phyloP scores from a whole-genome alignment of 371 early-diverging fungal species.

The Dentiscutata heterogama region DNA sequence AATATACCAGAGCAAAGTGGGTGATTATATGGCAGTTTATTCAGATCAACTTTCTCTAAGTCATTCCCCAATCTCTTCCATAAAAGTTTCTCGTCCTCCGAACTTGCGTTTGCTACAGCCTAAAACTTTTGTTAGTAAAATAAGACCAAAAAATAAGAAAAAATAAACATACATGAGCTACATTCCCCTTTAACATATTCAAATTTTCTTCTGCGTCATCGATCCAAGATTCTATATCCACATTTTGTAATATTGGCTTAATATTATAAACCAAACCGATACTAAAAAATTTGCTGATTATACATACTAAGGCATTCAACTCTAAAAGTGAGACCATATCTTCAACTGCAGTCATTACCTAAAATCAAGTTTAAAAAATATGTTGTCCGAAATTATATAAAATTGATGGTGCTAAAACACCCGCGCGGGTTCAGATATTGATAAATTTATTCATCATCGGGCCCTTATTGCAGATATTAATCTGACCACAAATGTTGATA shows the following conservation, averaged over 20 bases:
- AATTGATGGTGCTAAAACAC: not conserved
- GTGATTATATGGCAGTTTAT: no score
- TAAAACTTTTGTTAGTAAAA: no score
- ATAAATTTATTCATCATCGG: not conserved
- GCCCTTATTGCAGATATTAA: not conserved
- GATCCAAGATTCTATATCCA: constrained; percentile 4
- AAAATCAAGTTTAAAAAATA: not conserved
- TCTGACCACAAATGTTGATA: not conserved
- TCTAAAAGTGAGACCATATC: not conserved
- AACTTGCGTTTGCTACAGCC: no score
- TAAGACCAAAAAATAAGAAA: not conserved
- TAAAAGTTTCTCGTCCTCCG: no score
- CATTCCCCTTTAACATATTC: not conserved
- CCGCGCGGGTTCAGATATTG: not conserved
- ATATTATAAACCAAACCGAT: not conserved
- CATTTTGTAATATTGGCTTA: not conserved
- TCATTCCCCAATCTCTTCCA: no score
- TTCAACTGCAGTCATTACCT: constrained; percentile 7
- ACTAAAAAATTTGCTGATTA: not conserved
- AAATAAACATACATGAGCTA: constrained; percentile 5
- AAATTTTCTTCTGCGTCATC: constrained; percentile 18
- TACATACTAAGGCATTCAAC: constrained; percentile 12
- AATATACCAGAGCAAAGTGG: no score
- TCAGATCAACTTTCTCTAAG: no score
- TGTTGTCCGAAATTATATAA: not conserved